Base-by-base conservation (phyloP, 2,329 filamentous ascomycete species). In the Trichoderma koningiopsis region DNA sequence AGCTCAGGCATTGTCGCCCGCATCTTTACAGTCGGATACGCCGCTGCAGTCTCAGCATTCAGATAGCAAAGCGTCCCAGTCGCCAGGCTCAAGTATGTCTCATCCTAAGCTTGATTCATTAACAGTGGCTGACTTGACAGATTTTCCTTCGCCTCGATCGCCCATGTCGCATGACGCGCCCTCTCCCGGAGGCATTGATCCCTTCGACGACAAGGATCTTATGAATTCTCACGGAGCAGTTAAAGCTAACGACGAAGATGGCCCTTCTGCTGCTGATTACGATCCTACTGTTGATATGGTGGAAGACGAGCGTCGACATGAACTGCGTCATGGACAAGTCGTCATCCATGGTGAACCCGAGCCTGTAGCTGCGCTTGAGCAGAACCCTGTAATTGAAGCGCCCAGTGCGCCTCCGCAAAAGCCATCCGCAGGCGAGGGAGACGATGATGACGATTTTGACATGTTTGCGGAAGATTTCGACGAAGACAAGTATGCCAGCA, bases 191-290 rank as follows among this genome's bases (percentile, higher is more conserved):
- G 85, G 83, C 13, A 86, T 92, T 71, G 86, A 88, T 69, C 85
- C 93, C 74, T 82, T 87, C 74, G 87, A 89, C 74, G 91, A 93
- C 76, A 85, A 88, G 68, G 87, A 90, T 72, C 84, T 93, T 72
- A 87, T 89, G 79, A 92, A 92, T 76, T 83, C 77, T 5, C 85
- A 88, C 74, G 83, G 81, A 43, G 80, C 83, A 71, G 74, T 74
- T 53, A 81, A 82, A 60, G 71, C 72, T 19, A 72, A 76, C 13
- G 83, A 84, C 2, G 86, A 88, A 72, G 91, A 96, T 75, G 93
- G 91, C 7, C 92, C 92, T 6, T 97, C 94, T n/a, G 94, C 94
- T 57, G 94, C 93, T 70, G 93, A 97, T 79, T 97, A 97, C 77
- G 93, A 97, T 76, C 94, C 94, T 1, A 96, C 90, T 1, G 85